Percentiles rank a stretch among this genome's conserved stretches.
Evolutionary conservation across 306 rosid genomes (phyloP).

Genomic region (Cicer pinnatifidum): DNA sequence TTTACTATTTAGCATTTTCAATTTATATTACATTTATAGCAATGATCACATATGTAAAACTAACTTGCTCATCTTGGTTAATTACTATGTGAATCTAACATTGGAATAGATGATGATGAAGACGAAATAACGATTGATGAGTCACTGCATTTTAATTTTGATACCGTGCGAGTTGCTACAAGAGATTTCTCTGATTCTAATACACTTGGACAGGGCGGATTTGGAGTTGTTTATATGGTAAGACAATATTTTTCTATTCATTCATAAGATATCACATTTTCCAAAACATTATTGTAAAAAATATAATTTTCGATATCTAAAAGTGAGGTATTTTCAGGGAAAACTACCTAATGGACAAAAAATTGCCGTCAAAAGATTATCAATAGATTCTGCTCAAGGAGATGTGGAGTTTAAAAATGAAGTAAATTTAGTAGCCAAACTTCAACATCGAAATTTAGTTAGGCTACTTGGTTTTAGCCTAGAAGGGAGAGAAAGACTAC

Average conservation of each 20-base stretch:
- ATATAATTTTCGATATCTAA: neutral
- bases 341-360: constrained; percentile 22
- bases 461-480: constrained; percentile 46
- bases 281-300: no score
- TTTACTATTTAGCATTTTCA: no score
- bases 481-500: constrained; percentile 43
- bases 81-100: constrained; percentile 6
- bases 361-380: constrained; percentile 48
- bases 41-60: neutral
- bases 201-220: constrained; percentile 53
- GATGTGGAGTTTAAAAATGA: constrained; percentile 61
- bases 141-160: constrained; percentile 39
- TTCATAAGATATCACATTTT: neutral
- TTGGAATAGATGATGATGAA: constrained; percentile 1
- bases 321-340: constrained; percentile 39
- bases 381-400: constrained; percentile 45
- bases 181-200: constrained; percentile 44
- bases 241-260: neutral
- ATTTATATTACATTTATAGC: neutral
- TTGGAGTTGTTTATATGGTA: constrained; percentile 50
- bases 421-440: constrained; percentile 45
- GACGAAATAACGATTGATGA: constrained; percentile 33
- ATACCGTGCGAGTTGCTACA: constrained; percentile 42
- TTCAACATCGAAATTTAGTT: constrained; percentile 50
- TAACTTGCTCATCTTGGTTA: neutral